Evolutionary conservation across 2,329 filamentous ascomycete species (phyloP).

Genomic region (Fusarium dimerum): DNA sequence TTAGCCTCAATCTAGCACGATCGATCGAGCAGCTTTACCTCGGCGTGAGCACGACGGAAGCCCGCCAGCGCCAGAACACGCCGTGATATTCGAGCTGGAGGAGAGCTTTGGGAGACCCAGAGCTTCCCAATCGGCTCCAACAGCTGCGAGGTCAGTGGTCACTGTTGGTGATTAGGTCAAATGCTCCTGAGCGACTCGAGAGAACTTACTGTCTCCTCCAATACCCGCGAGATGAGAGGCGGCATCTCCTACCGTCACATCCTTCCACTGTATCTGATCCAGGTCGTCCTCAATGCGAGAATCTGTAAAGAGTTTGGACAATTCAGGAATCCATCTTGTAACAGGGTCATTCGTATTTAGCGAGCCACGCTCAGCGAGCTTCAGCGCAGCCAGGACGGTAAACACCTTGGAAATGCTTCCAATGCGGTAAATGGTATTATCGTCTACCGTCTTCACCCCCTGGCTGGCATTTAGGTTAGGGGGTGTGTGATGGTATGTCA

Average conservation of each 20-base stretch:
- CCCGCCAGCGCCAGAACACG: neutral
- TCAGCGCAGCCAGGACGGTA: neutral
- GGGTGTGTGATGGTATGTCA: conserved; percentile 3
- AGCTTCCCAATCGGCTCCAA: neutral
- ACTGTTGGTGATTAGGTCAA: neutral
- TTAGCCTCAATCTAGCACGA: neutral
- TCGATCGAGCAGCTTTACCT: neutral
- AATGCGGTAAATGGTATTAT: conserved; percentile 1
- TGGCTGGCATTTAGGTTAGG: neutral
- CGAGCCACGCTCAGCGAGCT: neutral
- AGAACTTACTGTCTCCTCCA: conserved; percentile 1
- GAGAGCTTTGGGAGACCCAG: conserved; percentile 1
- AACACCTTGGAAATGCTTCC: conserved; percentile 9
- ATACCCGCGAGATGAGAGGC: neutral
- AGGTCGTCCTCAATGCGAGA: neutral
- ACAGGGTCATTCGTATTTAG: conserved; percentile 5
- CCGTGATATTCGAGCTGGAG: fast-evolving
- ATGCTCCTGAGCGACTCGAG: too few species aligned
- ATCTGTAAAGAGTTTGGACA: neutral
- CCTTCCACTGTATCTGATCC: neutral
- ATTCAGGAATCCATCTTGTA: conserved; percentile 1
- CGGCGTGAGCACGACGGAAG: neutral
- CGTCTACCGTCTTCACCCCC: neutral
- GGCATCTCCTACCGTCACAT: neutral
- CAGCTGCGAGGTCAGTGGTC: neutral